Evolutionary conservation across 306 rosid species (phyloP).

Genomic region (Oxytropis ochrocephala): DNA sequence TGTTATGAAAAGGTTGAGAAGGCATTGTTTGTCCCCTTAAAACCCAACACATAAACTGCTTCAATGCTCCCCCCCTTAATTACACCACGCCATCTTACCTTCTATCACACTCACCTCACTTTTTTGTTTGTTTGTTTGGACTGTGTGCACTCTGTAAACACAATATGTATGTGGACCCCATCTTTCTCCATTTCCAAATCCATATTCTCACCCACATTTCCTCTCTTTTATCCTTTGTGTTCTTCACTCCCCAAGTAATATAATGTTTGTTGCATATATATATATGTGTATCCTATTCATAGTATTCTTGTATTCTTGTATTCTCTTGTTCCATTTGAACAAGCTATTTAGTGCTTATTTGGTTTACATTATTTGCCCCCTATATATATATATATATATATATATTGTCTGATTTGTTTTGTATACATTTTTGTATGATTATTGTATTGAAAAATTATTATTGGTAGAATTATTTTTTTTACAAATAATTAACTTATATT

Average conservation of each 20-base stretch:
- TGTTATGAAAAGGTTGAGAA: constrained; percentile 36
- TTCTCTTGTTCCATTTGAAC: too few relatives aligned
- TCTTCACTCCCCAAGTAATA: too few relatives aligned
- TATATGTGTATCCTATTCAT: not conserved
- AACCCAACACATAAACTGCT: constrained; percentile 46
- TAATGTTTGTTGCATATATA: too few relatives aligned
- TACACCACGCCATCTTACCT: constrained; percentile 41
- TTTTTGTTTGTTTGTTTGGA: constrained; percentile 24
- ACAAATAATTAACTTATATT: too few relatives aligned
- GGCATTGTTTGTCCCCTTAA: constrained; percentile 71
- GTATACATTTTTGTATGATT: too few relatives aligned
- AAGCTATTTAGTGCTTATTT: too few relatives aligned
- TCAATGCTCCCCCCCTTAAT: constrained; percentile 42
- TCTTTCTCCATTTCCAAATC: not conserved
- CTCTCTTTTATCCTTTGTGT: not conserved
- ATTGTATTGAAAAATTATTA: too few relatives aligned
- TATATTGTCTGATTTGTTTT: too few relatives aligned
- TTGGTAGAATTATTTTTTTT: too few relatives aligned
- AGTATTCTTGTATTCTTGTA: too few relatives aligned
- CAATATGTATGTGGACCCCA: not conserved
- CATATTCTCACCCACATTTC: not conserved
- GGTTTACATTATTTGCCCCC: too few relatives aligned
- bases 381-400: too few relatives aligned
- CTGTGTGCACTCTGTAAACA: constrained; percentile 8
- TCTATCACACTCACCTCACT: constrained; percentile 39